Base-by-base conservation (phyloP, 2,329 filamentous ascomycete genomes). In the Aspergillus udagawae region DNA sequence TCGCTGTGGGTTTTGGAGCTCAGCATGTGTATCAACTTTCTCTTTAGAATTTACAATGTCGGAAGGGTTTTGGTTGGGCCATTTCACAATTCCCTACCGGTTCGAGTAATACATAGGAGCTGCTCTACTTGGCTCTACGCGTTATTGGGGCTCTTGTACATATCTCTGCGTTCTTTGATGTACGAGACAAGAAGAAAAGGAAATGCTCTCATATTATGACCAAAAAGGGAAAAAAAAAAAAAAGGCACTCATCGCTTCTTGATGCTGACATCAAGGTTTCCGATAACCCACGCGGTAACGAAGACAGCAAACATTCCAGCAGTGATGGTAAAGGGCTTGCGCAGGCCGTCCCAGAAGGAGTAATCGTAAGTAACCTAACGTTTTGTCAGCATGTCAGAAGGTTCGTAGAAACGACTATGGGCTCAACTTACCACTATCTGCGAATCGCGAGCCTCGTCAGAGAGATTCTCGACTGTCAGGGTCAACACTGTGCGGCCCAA, bases 261-360 rank as follows among this genome's bases (percentile, higher is more conserved):
- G 75, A 97, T 95, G 72, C 89, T 92, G 49, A 92, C 83, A 71
- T 96, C 88, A 61, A 97, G 79, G 68, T 85, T 87, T 32, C 91
- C 89, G 58, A 97, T 73, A 3, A 86, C 77, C 87, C 89, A 97
- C 4, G 84, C 83, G 1, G 86, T 82, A 44, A 85, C 80, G 75
- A 96, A 96, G 12, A 96, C 77, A n/a, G 82, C 79, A 63, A 95
- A 71, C 61, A 89, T 77, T 65, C 89, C 91, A 32, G 80, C 79
- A 63, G 94, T 91, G 59, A 97, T 84, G 25, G 93, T 85, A 21
- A 96, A 64, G 0, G 94, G 94, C 80, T 99, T 99, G 68, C 92
- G 86, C 67, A 96, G 83, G 42, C 84, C 85, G 28, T 90, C 88
- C 2, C 82, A 71, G 63, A 88, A 81, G 1, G 92, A 85, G 70